Conservation (phyloP, 768 basidiomycete genomes). For the Hydnum rufescens region DNA sequence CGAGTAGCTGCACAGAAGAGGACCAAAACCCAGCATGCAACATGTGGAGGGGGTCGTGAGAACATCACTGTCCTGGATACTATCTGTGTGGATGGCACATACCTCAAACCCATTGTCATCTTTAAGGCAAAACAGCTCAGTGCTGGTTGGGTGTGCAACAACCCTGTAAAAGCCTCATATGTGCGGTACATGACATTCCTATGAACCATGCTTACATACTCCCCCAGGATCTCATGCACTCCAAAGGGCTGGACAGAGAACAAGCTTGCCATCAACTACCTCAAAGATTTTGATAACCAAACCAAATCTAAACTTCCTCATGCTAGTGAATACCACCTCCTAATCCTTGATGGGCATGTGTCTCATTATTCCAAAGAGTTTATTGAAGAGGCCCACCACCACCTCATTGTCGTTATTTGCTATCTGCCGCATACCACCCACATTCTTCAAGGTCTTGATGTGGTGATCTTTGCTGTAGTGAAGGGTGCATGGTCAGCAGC, state of each 20-base stretch:
- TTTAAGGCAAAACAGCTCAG: constrained; percentile 3
- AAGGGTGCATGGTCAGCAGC: too few species aligned
- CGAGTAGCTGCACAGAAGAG: not conserved
- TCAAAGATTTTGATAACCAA: constrained; percentile 19
- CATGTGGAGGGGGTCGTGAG: not conserved
- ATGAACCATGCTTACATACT: too few species aligned
- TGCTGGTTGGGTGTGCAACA: constrained; percentile 1
- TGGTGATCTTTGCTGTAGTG: constrained; percentile 11
- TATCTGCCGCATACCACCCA: constrained; percentile 30
- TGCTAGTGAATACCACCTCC: constrained; percentile 15
- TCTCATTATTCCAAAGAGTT: constrained; percentile 24
- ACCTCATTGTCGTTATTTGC: constrained; percentile 25
- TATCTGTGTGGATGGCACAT: not conserved
- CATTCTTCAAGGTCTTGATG: constrained; percentile 2
- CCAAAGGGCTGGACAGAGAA: constrained; percentile 2
- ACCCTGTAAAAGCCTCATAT: not conserved
- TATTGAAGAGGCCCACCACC: constrained; percentile 20
- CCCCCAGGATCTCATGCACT: constrained; percentile 1
- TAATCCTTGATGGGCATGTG: constrained; percentile 29
- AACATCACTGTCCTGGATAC: constrained; percentile 7
- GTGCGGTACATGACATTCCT: not conserved
- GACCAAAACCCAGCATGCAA: not conserved
- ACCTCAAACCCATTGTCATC: constrained; percentile 4
- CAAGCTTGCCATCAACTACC: not conserved
- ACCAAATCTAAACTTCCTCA: constrained; percentile 20